Evolutionary conservation across 164 flowering plant genomes (phyloP), one percentile per base, ranked within the genome.

Genomic region (Hamamelis virginiana): DNA sequence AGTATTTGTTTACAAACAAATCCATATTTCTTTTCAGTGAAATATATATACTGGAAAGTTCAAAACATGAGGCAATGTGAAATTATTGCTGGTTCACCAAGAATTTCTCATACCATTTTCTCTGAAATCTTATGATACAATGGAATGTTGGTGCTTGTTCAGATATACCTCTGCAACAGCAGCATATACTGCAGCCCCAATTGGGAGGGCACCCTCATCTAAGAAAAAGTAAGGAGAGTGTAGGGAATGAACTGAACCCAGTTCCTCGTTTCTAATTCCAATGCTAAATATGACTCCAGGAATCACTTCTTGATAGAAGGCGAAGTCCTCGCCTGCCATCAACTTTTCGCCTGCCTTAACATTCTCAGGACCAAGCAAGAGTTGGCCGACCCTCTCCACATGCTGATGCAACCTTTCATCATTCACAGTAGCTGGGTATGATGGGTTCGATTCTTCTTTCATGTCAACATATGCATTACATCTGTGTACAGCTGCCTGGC

Each of bases 261-360:
- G 19, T 43, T 69, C 62, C 75, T 87, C 89, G 62, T 94, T 94
- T 69, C 91, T 70, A 28, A 91, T 88, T 41, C 98, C 98, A 52
- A 94, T 75, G 59, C 70, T 51, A 26, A 89, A 72, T 80, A 94
- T 79, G 4, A 76, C 80, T 59, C 95, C 97, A 8, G 97, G 95
- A 55, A 92, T 84, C 78, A 69, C 18, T 75, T 90, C 75, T 59
- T 85, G 91, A 63, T 90, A 91, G 81, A 90, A 91, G 59, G 91
- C 88, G 59, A 94, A 94, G 70, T 94, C 98, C 68, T 94, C 98
- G 13, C 92, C 89, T 18, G 93, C 98, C 98, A 91, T 87, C 61
- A 85, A 75, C 74, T 77, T 86, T 11, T 70, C 46, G 10, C 66
- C 86, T 11, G 28, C 43, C 68, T 50, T 64, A 2, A 88, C 86